Evolutionary conservation across 495 filamentous ascomycete species (phyloP), one percentile per base, ranked within the genome.

Genomic region (Apodospora peruviana): DNA sequence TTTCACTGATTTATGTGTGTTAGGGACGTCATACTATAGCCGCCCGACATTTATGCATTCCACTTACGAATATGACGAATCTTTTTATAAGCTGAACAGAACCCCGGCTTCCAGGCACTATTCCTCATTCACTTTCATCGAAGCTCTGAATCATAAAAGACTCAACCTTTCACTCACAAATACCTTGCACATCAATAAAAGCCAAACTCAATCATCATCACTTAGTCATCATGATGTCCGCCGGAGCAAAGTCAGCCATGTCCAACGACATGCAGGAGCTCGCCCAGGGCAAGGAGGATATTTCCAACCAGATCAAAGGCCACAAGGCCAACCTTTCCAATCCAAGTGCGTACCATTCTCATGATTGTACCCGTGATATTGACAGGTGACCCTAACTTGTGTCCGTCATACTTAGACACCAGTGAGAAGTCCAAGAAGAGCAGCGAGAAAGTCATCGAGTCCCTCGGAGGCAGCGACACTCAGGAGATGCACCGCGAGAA

Each of bases 221-320:
- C 5, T 18, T 10, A 11, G 24, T 20, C 43, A 48, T 14, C 14
- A 64, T 66, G 56, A 43, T 58, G n/a, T 69, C 66, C 5, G 54
- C 62, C 18, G 63, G 65, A 44, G 54, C 60, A n/a, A 68, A 62
- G 23, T 70, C 67, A 4, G 55, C 53, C 48, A 52, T 70, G 47
- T 68, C 65, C 34, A 57, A 61, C 40, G 65, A 70, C 63, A 68
- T 70, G 67, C 45, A 67, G 53, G 67, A 70, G 55, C 48, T 70
- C 27, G 51, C 8, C 22, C 40, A 65, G 40, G 65, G 67, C 37
- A 65, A 57, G 57, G 65, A 70, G 48, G 43, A 58, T n/a, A 62
- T 56, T 5, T 57, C 58, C 29, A 57, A 57, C 34, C 24, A 42
- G 12, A 67, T 70, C 21, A 29, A 43, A 3, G 53, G 53, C 17